Evolutionary conservation across 371 early-diverging fungal genomes (phyloP).

Genomic region (Mortierella sp.): DNA sequence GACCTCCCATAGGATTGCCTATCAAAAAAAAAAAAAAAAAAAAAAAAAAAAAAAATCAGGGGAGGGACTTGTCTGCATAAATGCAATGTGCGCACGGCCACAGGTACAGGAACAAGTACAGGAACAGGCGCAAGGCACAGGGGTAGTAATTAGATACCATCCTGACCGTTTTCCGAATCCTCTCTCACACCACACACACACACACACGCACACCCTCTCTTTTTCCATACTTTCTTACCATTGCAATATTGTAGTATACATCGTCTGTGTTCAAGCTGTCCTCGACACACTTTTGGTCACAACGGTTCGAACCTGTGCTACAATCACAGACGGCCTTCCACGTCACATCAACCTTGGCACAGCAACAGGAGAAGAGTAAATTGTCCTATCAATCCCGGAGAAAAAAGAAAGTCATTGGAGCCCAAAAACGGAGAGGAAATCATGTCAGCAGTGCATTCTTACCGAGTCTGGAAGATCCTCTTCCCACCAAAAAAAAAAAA

Average conservation of each 20-base stretch:
- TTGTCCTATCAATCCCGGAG: conserved; percentile 73
- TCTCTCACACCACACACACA: too few relatives aligned
- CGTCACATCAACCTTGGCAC: conserved; percentile 87
- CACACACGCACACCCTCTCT: neutral
- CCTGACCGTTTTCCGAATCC: neutral
- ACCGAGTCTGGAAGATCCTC: too few relatives aligned
- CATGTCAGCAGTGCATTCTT: neutral
- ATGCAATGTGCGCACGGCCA: too few relatives aligned
- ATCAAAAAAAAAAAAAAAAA: neutral
- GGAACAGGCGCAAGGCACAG: neutral
- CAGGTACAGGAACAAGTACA: neutral
- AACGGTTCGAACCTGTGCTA: conserved; percentile 65
- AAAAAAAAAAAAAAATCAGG: neutral
- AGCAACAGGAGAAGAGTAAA: conserved; percentile 96
- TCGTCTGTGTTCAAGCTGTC: conserved; percentile 66
- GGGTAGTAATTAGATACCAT: too few relatives aligned
- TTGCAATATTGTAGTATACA: conserved; percentile 85
- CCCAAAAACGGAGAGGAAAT: neutral
- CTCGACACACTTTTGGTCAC: conserved; percentile 75
- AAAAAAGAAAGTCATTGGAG: neutral
- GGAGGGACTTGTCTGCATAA: too few relatives aligned
- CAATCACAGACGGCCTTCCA: conserved; percentile 93
- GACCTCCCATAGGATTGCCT: conserved; percentile 71
- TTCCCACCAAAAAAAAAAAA: neutral
- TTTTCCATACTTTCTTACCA: conserved; percentile 57